Evolutionary conservation across 1,139 yeast species (phyloP).

Genomic region (Pichia sp.): DNA sequence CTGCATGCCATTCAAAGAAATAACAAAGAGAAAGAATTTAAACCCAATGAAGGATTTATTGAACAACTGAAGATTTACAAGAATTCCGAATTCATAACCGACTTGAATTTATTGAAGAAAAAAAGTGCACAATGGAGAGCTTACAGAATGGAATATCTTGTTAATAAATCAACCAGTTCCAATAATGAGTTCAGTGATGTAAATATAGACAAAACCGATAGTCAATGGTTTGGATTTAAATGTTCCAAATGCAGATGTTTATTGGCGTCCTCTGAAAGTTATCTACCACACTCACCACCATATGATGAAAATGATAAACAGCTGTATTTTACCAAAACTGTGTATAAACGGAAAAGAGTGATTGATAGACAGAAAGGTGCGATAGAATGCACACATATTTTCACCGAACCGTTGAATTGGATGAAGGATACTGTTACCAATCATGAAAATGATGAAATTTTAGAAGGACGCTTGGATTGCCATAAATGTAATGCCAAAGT

Average conservation of each 20-base stretch:
- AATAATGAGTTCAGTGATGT: conserved; percentile 24
- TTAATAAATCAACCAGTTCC: conserved; percentile 7
- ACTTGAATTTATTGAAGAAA: conserved; percentile 8
- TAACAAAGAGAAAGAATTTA: conserved; percentile 36
- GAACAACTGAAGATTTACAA: conserved; percentile 62
- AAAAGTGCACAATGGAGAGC: conserved; percentile 18
- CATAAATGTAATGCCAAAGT: conserved; percentile 77
- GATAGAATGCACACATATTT: conserved; percentile 69
- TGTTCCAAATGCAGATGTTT: conserved; percentile 64
- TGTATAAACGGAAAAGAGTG: conserved; percentile 51
- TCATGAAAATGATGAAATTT: conserved; percentile 58
- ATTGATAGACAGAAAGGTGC: conserved; percentile 49
- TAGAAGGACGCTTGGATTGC: conserved; percentile 83
- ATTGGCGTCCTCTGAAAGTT: conserved; percentile 38
- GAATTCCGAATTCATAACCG: conserved; percentile 26
- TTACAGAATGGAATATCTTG: conserved; percentile 12
- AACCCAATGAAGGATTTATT: conserved; percentile 74
- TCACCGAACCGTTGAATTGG: conserved; percentile 85
- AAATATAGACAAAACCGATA: conserved; percentile 5
- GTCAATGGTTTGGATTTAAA: conserved; percentile 29
- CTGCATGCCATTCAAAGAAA: conserved; percentile 63
- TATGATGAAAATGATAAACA: conserved; percentile 47
- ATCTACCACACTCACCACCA: conserved; percentile 57
- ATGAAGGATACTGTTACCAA: conserved; percentile 68
- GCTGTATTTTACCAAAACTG: conserved; percentile 52